A percentile compares a stretch with the other conserved stretches of the same genome.
Conservation (phyloP, 2,329 filamentous ascomycete genomes). For the Trichoderma asperellum region DNA sequence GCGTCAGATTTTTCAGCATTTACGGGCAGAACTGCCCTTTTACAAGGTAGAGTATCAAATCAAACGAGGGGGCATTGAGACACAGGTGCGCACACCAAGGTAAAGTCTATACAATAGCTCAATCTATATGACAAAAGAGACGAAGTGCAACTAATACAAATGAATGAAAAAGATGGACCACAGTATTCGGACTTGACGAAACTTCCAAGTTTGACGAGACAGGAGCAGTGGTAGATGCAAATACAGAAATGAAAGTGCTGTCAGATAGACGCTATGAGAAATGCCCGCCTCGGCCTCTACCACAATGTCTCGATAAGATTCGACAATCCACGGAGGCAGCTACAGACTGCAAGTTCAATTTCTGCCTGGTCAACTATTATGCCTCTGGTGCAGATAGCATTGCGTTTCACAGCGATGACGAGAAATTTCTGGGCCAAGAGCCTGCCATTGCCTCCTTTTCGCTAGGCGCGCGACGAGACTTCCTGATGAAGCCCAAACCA, state of each 20-base stretch:
- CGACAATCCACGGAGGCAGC: slow-evolving; percentile 65
- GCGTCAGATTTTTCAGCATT: slow-evolving; percentile 68
- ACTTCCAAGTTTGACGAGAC: slow-evolving; percentile 62
- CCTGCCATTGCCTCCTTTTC: slow-evolving; percentile 77
- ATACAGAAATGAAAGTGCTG: slow-evolving; percentile 43
- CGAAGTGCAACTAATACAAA: neutral
- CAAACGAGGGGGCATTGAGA: slow-evolving; percentile 65
- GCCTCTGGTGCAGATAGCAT: slow-evolving; percentile 77
- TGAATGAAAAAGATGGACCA: slow-evolving; percentile 48
- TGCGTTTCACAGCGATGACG: slow-evolving; percentile 79
- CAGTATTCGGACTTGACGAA: slow-evolving; percentile 62
- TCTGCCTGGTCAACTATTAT: slow-evolving; percentile 83
- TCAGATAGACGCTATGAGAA: slow-evolving; percentile 58
- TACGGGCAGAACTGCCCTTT: slow-evolving; percentile 73
- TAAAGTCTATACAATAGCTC: slow-evolving; percentile 30
- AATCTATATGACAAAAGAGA: neutral
- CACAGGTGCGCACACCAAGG: slow-evolving; percentile 61
- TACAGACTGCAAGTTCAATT: slow-evolving; percentile 72
- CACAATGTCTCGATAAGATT: slow-evolving; percentile 68
- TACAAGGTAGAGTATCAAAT: slow-evolving; percentile 77
- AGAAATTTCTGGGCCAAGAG: slow-evolving; percentile 70
- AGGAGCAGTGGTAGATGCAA: slow-evolving; percentile 51
- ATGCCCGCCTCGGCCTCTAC: slow-evolving; percentile 70
- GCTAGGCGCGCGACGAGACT: slow-evolving; percentile 72
- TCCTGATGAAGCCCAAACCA: slow-evolving; percentile 79